A percentile compares a stretch with the other conserved stretches of the same genome.
phyloP scores from a whole-genome alignment of 208 protist genomes.

The Porcisia hertigi region DNA sequence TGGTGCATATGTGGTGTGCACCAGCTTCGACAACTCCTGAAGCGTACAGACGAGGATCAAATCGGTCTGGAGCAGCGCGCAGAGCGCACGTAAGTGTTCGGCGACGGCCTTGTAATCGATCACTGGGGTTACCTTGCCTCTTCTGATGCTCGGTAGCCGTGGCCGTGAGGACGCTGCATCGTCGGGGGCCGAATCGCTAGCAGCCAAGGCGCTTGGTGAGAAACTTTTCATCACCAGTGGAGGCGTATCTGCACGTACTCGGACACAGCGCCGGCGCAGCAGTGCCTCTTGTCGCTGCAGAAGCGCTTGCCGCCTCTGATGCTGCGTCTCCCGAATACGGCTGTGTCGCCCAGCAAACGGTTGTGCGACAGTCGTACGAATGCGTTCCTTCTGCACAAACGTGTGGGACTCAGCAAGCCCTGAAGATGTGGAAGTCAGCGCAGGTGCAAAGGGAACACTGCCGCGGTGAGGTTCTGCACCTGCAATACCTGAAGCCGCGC shows the following conservation, averaged over 20 bases:
- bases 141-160: background rate
- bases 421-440: background rate
- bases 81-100: constrained; percentile 18
- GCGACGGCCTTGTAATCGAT: constrained; percentile 24
- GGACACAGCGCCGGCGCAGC: constrained; percentile 13
- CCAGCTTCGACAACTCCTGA: constrained; percentile 37
- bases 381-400: background rate
- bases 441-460: background rate
- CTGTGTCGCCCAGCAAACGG: constrained; percentile 1
- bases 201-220: background rate
- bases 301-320: constrained; percentile 1
- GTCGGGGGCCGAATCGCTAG: background rate
- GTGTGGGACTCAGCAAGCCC: background rate
- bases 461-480: background rate
- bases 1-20: background rate
- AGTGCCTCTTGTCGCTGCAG: constrained; percentile 11
- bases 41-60: constrained; percentile 35
- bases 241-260: constrained; percentile 1
- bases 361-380: background rate
- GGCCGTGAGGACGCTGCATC: background rate
- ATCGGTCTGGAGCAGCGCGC: constrained; percentile 24
- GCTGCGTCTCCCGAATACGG: background rate
- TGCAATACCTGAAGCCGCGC: background rate
- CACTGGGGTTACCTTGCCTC: constrained; percentile 6
- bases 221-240: too few relatives aligned